Base-by-base conservation (phyloP, 805 yeast genomes). In the Kodamaea hsintzibuensis region DNA sequence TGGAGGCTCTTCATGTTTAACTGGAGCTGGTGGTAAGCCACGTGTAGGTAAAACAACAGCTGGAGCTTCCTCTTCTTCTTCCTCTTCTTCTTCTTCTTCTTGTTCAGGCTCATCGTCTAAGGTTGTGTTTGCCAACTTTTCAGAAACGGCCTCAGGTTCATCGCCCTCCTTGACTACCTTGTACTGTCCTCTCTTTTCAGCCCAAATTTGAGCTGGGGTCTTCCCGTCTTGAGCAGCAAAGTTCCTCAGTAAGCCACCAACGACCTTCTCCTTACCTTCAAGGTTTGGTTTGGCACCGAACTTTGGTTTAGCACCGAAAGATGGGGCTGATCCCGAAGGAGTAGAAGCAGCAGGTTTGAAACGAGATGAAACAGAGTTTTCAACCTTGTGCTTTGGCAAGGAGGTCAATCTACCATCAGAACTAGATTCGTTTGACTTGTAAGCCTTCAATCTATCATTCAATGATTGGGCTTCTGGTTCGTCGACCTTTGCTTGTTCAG, bases 131-230 rank as follows among this genome's bases (percentile, higher is more conserved):
- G 50, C 52, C 13, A 42, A 30, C 35, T 61, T 50, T 9, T 68
- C 64, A 12, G 66, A 63, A 8, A 58, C 44, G 16, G 45, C 43
- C 2, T 58, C 53, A 12, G 54, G 57, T 25, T 49, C 50, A 9
- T 89, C 85, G 5, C 82, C 85, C 3, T 48, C 58, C 51, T 44
- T 54, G 8, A 65, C 64, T 45, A 74, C 72, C 60, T 78, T 81
- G 62, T 76, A 83, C 66, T 85, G 80, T 47, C 91, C 96, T 65
- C 86, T 84, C 73, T 86, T 88, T 67, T 88, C 97, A 19, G 97
- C 98, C 98, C 98, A 91, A 27, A 89, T 63, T 73, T 91, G 97
- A 27, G 97, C 97, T 19, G 98, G 97, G 7, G 96, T 88, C 70
- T 90, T 89, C 56, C 96, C 97, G 56, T 79, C 82, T 57, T 81